Evolutionary conservation across 1,284 basidiomycete species (phyloP), one percentile per base, ranked within the genome.

Genomic region (Ustilago loliicola): DNA sequence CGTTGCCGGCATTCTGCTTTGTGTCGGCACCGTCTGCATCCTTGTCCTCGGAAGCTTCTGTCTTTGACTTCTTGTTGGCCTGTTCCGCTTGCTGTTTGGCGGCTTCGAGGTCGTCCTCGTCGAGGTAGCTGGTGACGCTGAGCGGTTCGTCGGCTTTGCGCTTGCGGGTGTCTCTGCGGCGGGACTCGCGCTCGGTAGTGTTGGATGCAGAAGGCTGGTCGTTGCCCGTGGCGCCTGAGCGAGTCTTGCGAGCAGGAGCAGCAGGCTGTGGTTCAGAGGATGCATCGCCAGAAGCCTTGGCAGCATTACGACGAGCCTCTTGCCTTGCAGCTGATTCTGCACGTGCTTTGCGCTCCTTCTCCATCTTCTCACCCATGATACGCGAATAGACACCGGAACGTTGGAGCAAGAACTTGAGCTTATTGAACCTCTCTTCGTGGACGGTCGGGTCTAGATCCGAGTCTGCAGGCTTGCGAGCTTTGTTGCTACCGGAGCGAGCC

Each of bases 11-110:
- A 76, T 27, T 81, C 79, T 47, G 79, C 66, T 72, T 83, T 66
- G 71, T 72, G 58, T 77, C 79, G 75, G 94, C 92, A 23, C n/a
- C 30, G 9, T 27, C 38, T 38, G 42, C 27, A 48, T 47, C 40
- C 25, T 59, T 59, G 79, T 92, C 92, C 42, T 92, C 91, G 0
- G 90, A 87, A 4, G 89, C 91, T 57, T 77, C 38, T 69, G 79
- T 62, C 75, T 86, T 79, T 29, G 77, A 48, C 51, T 77, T 80
- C 51, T 80, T 80, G 52, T 72, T 69, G 53, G 73, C 69, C 29
- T 66, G 59, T 42, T 63, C 55, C 29, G 67, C 72, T 27, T 77
- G 59, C 36, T 67, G 42, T 50, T 75, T 69, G 19, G 79, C 74
- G 17, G 76, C 66, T 63, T 80, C 64, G 38, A 81, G 67, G 29